Percentiles rank a stretch among this genome's conserved stretches.
Conservation (phyloP, 169 alveolate species). For the Miamiensis avidus region DNA sequence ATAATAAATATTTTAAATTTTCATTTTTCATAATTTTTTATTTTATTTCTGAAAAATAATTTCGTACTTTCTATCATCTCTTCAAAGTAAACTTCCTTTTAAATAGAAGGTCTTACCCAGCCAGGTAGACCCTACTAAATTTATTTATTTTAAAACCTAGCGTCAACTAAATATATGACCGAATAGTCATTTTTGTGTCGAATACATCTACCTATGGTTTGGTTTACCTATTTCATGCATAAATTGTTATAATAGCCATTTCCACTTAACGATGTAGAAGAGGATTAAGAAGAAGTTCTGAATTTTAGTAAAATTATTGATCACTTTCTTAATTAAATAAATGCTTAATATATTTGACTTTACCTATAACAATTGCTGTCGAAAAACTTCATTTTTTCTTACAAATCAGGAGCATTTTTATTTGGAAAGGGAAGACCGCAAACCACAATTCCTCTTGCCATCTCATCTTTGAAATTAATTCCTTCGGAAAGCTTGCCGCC, state of each 20-base stretch:
- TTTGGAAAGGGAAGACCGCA: slow-evolving; percentile 96
- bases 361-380: slow-evolving; percentile 49
- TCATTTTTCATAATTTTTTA: too few relatives aligned
- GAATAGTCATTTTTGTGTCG: slow-evolving; percentile 96
- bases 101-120: slow-evolving; percentile 15
- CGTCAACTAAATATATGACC: slow-evolving; percentile 90
- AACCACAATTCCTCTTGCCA: slow-evolving; percentile 92
- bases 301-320: slow-evolving; percentile 36
- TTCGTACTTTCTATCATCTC: background rate
- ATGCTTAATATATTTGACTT: too few relatives aligned
- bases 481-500: slow-evolving; percentile 96
- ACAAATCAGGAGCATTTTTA: slow-evolving; percentile 58
- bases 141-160: slow-evolving; percentile 62
- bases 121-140: slow-evolving; percentile 10
- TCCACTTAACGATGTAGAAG: slow-evolving; percentile 15
- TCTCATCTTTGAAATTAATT: slow-evolving; percentile 93
- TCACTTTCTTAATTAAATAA: too few relatives aligned
- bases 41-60: too few relatives aligned
- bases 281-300: too few relatives aligned
- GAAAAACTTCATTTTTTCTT: slow-evolving; percentile 60
- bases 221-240: slow-evolving; percentile 94
- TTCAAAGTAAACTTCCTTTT: too few relatives aligned
- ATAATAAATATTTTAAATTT: too few relatives aligned
- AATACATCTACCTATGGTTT: slow-evolving; percentile 97
- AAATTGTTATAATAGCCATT: slow-evolving; percentile 42